Evolutionary conservation across 140 eudicot genomes (phyloP).

Genomic region (Bidens hawaiensis): DNA sequence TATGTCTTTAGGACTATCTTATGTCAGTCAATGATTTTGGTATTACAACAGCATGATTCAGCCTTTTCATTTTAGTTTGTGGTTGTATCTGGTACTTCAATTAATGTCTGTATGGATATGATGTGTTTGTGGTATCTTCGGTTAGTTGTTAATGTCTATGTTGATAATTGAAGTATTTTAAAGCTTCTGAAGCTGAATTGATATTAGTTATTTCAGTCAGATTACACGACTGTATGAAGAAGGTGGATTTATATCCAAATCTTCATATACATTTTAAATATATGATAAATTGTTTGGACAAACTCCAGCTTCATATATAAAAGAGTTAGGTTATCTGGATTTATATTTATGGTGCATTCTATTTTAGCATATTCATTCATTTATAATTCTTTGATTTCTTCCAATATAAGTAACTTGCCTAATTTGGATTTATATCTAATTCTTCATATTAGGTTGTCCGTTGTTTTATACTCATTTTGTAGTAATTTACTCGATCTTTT

Average conservation of each 20-base stretch:
- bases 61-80: background rate
- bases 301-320: no score
- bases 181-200: conserved; percentile 5
- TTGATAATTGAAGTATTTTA: conserved; percentile 6
- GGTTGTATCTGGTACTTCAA: background rate
- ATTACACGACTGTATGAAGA: background rate
- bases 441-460: no score
- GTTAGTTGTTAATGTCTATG: background rate
- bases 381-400: conserved; percentile 2
- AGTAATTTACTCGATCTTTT: background rate
- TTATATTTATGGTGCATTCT: no score
- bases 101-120: background rate
- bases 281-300: no score
- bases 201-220: background rate
- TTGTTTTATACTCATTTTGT: background rate
- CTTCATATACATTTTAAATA: no score
- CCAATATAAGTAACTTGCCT: no score
- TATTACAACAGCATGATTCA: background rate
- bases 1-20: background rate
- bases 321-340: no score
- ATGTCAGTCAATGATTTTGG: background rate
- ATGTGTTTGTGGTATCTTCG: conserved; percentile 5
- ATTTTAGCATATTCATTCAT: background rate
- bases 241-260: no score
- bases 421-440: no score